phyloP scores from a whole-genome alignment of 805 yeast species.

The Candida gorgasii region DNA sequence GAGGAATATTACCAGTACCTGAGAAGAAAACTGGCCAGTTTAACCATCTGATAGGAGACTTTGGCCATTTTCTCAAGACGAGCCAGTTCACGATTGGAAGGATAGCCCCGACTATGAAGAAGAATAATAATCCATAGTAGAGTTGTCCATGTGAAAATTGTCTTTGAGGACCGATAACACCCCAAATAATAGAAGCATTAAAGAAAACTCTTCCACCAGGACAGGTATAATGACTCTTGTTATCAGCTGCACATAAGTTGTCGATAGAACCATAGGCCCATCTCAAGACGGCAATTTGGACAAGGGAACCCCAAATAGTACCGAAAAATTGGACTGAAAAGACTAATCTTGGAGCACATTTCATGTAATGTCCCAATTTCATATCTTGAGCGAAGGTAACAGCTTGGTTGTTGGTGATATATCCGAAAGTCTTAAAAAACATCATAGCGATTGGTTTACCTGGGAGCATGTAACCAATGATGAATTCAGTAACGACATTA shows the following conservation, averaged over 20 bases:
- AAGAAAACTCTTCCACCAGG: slow-evolving; percentile 44
- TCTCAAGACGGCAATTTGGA: slow-evolving; percentile 41
- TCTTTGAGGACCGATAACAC: slow-evolving; percentile 31
- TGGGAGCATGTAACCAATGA: slow-evolving; percentile 46
- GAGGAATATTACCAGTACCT: slow-evolving; percentile 63
- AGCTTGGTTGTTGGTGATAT: slow-evolving; percentile 51
- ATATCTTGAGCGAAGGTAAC: slow-evolving; percentile 49
- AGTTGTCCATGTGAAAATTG: slow-evolving; percentile 17
- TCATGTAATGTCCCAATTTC: slow-evolving; percentile 48
- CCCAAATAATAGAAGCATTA: slow-evolving; percentile 47
- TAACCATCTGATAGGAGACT: slow-evolving; percentile 17
- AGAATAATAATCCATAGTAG: slow-evolving; percentile 34
- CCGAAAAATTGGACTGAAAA: slow-evolving; percentile 47
- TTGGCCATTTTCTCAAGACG: slow-evolving; percentile 44
- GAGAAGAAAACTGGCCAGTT: slow-evolving; percentile 37
- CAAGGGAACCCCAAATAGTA: slow-evolving; percentile 43
- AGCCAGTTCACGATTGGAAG: slow-evolving; percentile 40
- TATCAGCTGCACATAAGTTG: slow-evolving; percentile 31
- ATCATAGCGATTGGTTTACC: slow-evolving; percentile 51
- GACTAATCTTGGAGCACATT: slow-evolving; percentile 38
- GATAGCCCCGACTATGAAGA: slow-evolving; percentile 39
- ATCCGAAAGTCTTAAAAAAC: slow-evolving; percentile 49
- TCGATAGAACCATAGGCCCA: slow-evolving; percentile 41
- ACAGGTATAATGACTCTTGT: slow-evolving; percentile 36
- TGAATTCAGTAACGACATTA: slow-evolving; percentile 45